Evolutionary conservation across 208 protist genomes (phyloP).

Genomic region (Crithidia expoeki): DNA sequence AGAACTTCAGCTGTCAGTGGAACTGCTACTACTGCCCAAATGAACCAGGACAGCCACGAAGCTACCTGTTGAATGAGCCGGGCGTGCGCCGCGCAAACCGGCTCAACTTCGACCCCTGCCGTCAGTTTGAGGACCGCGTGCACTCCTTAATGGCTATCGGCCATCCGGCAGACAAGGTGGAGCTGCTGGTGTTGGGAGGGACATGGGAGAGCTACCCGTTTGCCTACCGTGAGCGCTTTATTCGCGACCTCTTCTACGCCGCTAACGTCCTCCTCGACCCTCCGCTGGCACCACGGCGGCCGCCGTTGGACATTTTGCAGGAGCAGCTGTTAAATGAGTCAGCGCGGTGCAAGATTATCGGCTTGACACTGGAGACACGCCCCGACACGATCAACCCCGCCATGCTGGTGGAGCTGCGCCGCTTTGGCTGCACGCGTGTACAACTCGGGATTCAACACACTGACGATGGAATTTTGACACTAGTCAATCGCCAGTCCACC

Average conservation of each 20-base stretch:
- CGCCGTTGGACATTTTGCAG: constrained; percentile 74
- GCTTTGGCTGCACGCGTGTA: constrained; percentile 96
- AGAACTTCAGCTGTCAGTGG: constrained; percentile 92
- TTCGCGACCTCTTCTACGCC: constrained; percentile 91
- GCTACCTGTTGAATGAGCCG: constrained; percentile 90
- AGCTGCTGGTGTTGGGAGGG: constrained; percentile 99
- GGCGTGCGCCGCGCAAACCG: constrained; percentile 89
- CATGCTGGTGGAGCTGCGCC: constrained; percentile 91
- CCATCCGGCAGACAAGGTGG: constrained; percentile 95
- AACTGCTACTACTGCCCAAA: constrained; percentile 95
- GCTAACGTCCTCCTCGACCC: constrained; percentile 82
- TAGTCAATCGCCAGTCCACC: constrained; percentile 96
- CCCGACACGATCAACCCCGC: constrained; percentile 97
- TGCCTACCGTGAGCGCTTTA: constrained; percentile 92
- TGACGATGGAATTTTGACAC: constrained; percentile 95
- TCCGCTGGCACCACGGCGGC: constrained; percentile 31
- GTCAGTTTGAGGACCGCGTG: constrained; percentile 87
- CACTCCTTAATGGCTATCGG: constrained; percentile 83
- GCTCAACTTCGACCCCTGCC: constrained; percentile 75
- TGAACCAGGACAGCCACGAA: constrained; percentile 90
- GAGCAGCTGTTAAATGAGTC: constrained; percentile 94
- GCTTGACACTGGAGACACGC: constrained; percentile 99
- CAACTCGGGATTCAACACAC: constrained; percentile 99
- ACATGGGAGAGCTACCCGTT: constrained; percentile 98
- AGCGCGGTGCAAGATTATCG: constrained; percentile 96